These are phyloP conservation scores for Aspergillus sp. DNA, from an alignment of 2,329 filamentous ascomycete genomes.

Conservation along the genomic window DNA sequence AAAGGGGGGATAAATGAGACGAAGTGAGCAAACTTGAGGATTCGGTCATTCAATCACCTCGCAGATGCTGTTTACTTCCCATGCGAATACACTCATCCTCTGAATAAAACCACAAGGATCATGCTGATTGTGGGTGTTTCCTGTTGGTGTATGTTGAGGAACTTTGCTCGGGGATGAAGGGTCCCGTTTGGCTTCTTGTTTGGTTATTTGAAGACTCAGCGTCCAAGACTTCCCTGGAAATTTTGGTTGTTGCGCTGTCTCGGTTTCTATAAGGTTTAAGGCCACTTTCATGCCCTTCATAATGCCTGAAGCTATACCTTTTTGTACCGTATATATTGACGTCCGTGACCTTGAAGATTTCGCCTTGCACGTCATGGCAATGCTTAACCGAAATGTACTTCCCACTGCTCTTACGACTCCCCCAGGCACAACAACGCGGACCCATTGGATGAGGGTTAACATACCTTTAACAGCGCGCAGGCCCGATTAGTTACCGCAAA, in stretches of 20 bases:
- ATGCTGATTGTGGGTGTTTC: too few species aligned
- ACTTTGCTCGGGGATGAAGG: too few species aligned
- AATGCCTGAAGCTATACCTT: too few species aligned
- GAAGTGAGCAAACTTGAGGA: too few species aligned
- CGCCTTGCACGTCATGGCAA: constrained; percentile 6
- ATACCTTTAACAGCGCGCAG: constrained; percentile 22
- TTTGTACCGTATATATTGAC: too few species aligned
- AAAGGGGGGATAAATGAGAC: too few species aligned
- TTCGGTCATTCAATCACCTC: too few species aligned
- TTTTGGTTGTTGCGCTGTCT: neutral
- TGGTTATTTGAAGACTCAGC: too few species aligned
- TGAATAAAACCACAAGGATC: too few species aligned
- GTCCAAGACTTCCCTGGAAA: neutral
- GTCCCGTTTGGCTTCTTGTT: too few species aligned
- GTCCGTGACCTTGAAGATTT: neutral
- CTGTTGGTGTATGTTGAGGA: too few species aligned
- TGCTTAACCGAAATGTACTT: constrained; percentile 13
- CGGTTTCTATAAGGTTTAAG: neutral
- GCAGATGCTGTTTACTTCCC: neutral
- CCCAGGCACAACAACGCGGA: constrained; percentile 4
- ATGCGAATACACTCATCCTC: too few species aligned
- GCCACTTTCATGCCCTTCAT: neutral
- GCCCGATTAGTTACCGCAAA: constrained; percentile 20
- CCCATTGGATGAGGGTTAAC: constrained; percentile 26
- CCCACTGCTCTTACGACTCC: constrained; percentile 12